A percentile compares a stretch with the other conserved stretches of the same genome.
These are phyloP conservation scores for Posidonia oceanica DNA, from an alignment of 116 monocot species.

Conservation along the genomic window DNA sequence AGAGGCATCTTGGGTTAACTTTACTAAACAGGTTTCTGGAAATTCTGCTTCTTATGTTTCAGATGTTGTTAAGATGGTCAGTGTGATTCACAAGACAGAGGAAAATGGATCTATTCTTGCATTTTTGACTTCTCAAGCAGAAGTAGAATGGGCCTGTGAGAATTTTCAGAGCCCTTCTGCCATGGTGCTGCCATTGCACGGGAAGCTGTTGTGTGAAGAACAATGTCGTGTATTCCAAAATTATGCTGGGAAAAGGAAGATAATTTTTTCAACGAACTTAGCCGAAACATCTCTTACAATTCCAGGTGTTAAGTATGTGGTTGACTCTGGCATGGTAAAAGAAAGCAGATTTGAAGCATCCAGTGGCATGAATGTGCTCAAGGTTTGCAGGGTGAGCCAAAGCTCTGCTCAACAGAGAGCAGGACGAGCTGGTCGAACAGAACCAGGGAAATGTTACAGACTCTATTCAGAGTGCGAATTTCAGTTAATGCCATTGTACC, in stretches of 20 bases:
- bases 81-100: conserved; percentile 56
- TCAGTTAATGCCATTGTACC: conserved; percentile 48
- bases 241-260: conserved; percentile 78
- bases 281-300: conserved; percentile 97
- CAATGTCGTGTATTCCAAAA: conserved; percentile 58
- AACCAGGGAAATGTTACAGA: conserved; percentile 81
- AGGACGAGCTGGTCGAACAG: conserved; percentile 85
- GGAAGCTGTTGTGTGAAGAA: conserved; percentile 78
- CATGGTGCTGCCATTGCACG: conserved; percentile 82
- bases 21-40: conserved; percentile 17
- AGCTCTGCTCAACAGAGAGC: conserved; percentile 97
- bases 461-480: conserved; percentile 76
- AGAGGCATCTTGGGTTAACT: conserved; percentile 14
- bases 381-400: conserved; percentile 64
- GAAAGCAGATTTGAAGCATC: conserved; percentile 75
- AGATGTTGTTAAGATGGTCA: conserved; percentile 65
- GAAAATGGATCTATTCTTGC: conserved; percentile 74
- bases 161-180: conserved; percentile 49
- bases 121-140: conserved; percentile 84
- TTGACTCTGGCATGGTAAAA: conserved; percentile 96
- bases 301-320: conserved; percentile 74
- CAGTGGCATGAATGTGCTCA: conserved; percentile 81
- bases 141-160: conserved; percentile 97
- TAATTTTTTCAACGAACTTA: conserved; percentile 85
- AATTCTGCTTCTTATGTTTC: conserved; percentile 46